Base-by-base conservation (phyloP, 208 protist genomes). In the Wallacemonas collosoma region DNA sequence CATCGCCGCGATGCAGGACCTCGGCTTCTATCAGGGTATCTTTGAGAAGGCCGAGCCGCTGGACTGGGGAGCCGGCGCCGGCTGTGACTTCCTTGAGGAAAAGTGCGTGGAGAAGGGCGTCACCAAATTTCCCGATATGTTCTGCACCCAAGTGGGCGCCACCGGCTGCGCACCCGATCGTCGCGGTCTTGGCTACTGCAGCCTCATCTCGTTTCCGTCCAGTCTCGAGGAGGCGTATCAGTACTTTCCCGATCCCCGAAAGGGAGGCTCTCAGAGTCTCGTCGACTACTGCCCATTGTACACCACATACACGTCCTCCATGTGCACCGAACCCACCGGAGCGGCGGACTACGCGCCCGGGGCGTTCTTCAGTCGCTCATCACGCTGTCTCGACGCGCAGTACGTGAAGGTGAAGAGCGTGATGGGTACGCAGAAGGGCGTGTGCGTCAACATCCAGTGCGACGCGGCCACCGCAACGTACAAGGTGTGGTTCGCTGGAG, bases 1-100 rank as follows among this genome's bases (percentile, higher is more conserved):
- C 1, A 76, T 86, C 55, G 72, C 76, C 26, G 53, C 55, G 4
- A 79, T 86, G 63, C 62, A 79, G 44, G 77, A 82, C 50, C 67
- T 75, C 48, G 69, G 72, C 36, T 80, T 73, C 73, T 86, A 82
- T 51, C 2, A 68, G 35, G 81, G 68, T 35, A 64, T 74, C 53
- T 86, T 60, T 48, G 51, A 56, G 0, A 77, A 68, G 50, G 81
- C 66, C 12, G 81, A 86, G 47, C 26, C 17, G 43, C 69, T 82
- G 71, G 11, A 15, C 3, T 86, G 76, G 76, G 81, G 81, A 38
- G 62, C 67, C 12, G 60, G 71, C 36, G 43, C 60, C n/a, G 81
- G 81, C 2, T 82, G 77, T 38, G 43, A 38, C 1, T 71, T 86
- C 8, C 17, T 80, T 17, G 38, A 71, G 15, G 55, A 77, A 39